Evolutionary conservation across 2,329 filamentous ascomycete species (phyloP), one percentile per base, ranked within the genome.

Genomic region (Emmonsia crescens): DNA sequence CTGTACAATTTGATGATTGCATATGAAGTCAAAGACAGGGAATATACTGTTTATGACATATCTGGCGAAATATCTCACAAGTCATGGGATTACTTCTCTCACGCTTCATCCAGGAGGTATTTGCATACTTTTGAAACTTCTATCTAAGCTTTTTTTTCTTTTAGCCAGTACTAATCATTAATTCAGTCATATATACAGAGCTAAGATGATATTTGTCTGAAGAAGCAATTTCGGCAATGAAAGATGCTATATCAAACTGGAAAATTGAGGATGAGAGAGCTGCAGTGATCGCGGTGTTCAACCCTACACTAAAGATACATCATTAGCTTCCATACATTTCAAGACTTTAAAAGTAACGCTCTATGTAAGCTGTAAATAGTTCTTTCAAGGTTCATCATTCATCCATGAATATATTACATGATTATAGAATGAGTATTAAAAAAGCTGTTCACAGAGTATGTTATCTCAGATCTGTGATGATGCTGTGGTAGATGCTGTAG

Each of bases 11-110:
- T 66, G 38, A 72, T 71, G 60, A 65, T 65, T 3, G 68, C 70
- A 9, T 78, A 78, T 66, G 73, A 71, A 77, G 62, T 67, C 69
- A 40, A 79, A 79, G 69, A 75, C 72, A 21, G 75, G 74, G 36
- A 75, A 74, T 62, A 69, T 77, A 36, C 65, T 78, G 54, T 76
- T 74, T 62, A 68, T 73, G 5, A 65, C 73, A 3, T 70, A 66
- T 19, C 68, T 77, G 33, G 74, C 71, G 60, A 66, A 68, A 62
- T 70, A 70, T 12, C 65, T 68, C 3, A 64, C 66, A 8, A 51
- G 60, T 24, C 64, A 68, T 42, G 72, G 72, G 27, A 65, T 77
- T 40, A 65, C 63, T 54, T 69, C 71, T 49, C 75, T 71, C 63
- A 66, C 73, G 8, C 64, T 76, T 24, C 72, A 77, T 63, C 75